Evolutionary conservation across 1,139 yeast genomes (phyloP).

Genomic region (Yamadazyma jaroonii): DNA sequence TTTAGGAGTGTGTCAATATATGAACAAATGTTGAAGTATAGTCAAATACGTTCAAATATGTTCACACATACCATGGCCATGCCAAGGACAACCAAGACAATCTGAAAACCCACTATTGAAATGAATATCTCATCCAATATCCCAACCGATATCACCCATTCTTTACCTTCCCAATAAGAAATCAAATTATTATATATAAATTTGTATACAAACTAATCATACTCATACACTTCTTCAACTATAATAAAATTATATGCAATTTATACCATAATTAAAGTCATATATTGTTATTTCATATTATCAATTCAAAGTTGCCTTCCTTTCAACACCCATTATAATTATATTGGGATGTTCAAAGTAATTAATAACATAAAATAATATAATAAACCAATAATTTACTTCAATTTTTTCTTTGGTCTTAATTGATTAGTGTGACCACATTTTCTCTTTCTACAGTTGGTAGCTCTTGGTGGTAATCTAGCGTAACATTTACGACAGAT

Average conservation of each 20-base stretch:
- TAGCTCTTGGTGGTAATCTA: slow-evolving; percentile 99
- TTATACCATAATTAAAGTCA: slow-evolving; percentile 5
- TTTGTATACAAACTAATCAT: slow-evolving; percentile 10
- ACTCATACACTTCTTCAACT: slow-evolving; percentile 8
- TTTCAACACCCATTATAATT: not conserved
- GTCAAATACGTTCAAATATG: no score
- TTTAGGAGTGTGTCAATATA: no score
- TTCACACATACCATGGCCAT: no score
- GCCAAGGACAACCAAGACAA: no score
- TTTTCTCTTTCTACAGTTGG: slow-evolving; percentile 99
- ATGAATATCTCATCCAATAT: no score
- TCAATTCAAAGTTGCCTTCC: not conserved
- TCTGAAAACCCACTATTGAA: no score
- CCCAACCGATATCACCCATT: no score
- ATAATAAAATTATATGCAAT: not conserved
- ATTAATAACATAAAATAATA: slow-evolving; percentile 1
- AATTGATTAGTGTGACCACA: slow-evolving; percentile 99
- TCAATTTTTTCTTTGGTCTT: slow-evolving; percentile 99
- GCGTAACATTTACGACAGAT: slow-evolving; percentile 99
- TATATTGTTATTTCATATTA: slow-evolving; percentile 3
- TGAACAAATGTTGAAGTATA: no score
- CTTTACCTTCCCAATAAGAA: no score
- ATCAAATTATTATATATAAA: slow-evolving; percentile 4
- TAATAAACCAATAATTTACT: slow-evolving; percentile 39
- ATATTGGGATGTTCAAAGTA: no score